A percentile compares a stretch with the other conserved stretches of the same genome.
Conservation (phyloP, 2,329 filamentous ascomycete genomes). For the Scytalidium lignicola region DNA sequence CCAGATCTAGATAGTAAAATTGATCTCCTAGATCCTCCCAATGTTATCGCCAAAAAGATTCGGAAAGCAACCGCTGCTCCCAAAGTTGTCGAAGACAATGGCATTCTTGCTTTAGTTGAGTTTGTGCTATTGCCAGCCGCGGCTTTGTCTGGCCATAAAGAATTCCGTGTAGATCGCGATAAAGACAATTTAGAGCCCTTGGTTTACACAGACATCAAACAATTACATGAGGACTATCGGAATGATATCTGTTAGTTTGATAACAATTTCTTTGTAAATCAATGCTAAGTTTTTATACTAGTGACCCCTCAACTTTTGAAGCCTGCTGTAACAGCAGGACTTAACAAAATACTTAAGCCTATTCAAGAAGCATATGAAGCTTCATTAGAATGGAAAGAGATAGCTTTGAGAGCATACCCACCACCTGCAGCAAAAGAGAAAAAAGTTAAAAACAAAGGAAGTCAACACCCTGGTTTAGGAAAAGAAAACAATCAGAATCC, state of each 20-base stretch:
- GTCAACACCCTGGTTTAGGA: constrained; percentile 46
- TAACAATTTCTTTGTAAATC: background rate
- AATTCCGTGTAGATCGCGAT: constrained; percentile 62
- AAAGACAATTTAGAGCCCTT: constrained; percentile 68
- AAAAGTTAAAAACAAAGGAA: constrained; percentile 62
- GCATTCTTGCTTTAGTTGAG: constrained; percentile 80
- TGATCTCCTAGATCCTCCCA: constrained; percentile 78
- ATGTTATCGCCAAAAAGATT: constrained; percentile 74
- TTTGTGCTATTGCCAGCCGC: constrained; percentile 77
- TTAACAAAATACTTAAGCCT: constrained; percentile 69
- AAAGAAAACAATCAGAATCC: no score
- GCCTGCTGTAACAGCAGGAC: constrained; percentile 68
- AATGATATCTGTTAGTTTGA: constrained; percentile 62
- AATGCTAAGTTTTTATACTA: constrained; percentile 30
- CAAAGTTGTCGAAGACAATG: constrained; percentile 75
- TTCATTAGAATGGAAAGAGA: constrained; percentile 73
- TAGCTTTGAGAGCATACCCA: constrained; percentile 78
- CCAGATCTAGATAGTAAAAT: constrained; percentile 72
- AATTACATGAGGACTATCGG: constrained; percentile 74
- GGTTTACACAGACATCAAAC: constrained; percentile 69
- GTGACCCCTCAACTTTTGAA: constrained; percentile 86
- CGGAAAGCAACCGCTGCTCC: constrained; percentile 79
- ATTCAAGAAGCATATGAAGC: constrained; percentile 70
- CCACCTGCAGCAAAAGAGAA: constrained; percentile 63
- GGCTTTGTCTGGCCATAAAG: constrained; percentile 49